Base-by-base conservation (phyloP, 2,329 filamentous ascomycete genomes). In the Phyllosticta ampelicida region DNA sequence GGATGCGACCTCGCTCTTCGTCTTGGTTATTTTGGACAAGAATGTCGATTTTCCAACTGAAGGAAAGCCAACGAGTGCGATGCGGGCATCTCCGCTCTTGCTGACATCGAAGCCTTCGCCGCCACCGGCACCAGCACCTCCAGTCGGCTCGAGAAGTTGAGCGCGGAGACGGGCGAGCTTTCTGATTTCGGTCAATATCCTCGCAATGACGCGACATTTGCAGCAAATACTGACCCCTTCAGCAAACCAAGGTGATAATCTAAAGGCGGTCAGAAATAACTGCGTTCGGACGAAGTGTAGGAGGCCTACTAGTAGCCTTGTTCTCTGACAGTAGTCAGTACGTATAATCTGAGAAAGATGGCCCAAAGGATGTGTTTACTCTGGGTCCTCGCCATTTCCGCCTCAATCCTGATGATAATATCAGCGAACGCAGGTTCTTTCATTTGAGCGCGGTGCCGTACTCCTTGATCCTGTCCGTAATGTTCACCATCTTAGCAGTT, bases 401-500 rank as follows among this genome's bases (percentile, higher is more conserved):
- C 91, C 83, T 99, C 94, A 69, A 99, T 99, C 85, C 92, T 59
- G 44, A 19, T 36, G 49, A 48, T 58, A 57, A 50, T 54, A 18
- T 53, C 49, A 56, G 52, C 19, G 18, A 26, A 19, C 29, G 21
- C 29, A 30, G 30, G 21, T 23, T 29, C 55, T 52, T 59, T 50
- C 23, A 26, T 21, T n/a, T 11, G 44, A 20, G 48, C 60, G 60
- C 60, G 63, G 66, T 66, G 63, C 59, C 86, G 69, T 76, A 96
- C 92, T 97, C 94, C 81, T 99, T 99, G 79, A 99, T 99, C 82
- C 96, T 97, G 58, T 99, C 95, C 64, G 94, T 97, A 65, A 99
- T 99, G 79, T 97, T 97, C 75, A 97, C 94, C 94, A 99, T 99
- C 68, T 70, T 77, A 67, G 55, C 70, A 56, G 61, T 49, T 5